phyloP scores from a whole-genome alignment of 1,139 yeast genomes.

The Yamadazyma spencermartinsiae region DNA sequence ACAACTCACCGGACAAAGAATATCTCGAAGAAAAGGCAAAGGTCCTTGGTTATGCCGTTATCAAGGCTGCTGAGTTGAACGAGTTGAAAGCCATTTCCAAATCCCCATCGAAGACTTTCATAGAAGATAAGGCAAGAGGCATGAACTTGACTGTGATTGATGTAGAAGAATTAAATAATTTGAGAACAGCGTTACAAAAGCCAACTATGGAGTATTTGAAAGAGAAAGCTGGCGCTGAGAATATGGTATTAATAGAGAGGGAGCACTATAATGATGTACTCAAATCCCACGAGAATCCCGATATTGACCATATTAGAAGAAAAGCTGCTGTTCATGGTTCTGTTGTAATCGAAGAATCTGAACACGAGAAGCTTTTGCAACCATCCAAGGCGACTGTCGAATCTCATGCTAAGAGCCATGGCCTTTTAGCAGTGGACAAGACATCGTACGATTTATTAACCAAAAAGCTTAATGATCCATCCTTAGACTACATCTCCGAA shows the following conservation, averaged over 20 bases:
- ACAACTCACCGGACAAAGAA: conserved; percentile 25
- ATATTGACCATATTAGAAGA: conserved; percentile 19
- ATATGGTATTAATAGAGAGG: conserved; percentile 8
- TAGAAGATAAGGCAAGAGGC: conserved; percentile 15
- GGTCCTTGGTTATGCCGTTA: conserved; percentile 17
- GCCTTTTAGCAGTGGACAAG: conserved; percentile 17
- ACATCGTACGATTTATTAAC: conserved; percentile 20
- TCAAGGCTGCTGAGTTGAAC: conserved; percentile 19
- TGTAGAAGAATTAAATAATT: conserved; percentile 9
- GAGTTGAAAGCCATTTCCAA: conserved; percentile 18
- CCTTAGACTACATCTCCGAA: conserved; percentile 20
- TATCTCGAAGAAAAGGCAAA: conserved; percentile 23
- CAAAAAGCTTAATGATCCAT: conserved; percentile 18
- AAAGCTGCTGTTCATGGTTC: conserved; percentile 21
- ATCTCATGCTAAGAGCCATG: conserved; percentile 10
- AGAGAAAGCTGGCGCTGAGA: conserved; percentile 21
- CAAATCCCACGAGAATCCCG: conserved; percentile 11
- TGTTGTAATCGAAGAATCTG: conserved; percentile 21
- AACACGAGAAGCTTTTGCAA: conserved; percentile 15
- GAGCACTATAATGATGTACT: conserved; percentile 5
- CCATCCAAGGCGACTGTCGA: conserved; percentile 14
- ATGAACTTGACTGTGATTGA: conserved; percentile 12
- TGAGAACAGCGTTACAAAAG: conserved; percentile 16
- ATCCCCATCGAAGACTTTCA: conserved; percentile 16
- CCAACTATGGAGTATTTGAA: conserved; percentile 26